Evolutionary conservation across 495 filamentous ascomycete genomes (phyloP).

Genomic region (Glarea lozoyensis): DNA sequence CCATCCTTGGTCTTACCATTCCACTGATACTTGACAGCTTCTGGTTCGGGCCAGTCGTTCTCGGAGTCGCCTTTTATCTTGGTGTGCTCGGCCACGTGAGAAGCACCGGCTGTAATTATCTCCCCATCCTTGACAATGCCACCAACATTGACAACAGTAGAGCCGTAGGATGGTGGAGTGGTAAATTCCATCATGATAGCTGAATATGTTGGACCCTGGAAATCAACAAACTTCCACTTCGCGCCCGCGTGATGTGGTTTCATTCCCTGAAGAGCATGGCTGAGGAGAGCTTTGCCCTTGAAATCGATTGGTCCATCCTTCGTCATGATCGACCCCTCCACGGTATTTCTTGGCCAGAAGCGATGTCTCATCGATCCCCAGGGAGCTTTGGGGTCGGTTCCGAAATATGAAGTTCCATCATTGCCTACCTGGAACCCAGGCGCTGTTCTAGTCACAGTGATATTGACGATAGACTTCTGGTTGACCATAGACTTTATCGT

Average conservation of each 20-base stretch:
- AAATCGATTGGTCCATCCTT: conserved; percentile 77
- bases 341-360: conserved; percentile 83
- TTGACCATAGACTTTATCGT: conserved; percentile 79
- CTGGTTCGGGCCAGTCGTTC: conserved; percentile 86
- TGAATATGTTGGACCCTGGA: conserved; percentile 78
- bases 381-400: conserved; percentile 72
- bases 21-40: conserved; percentile 68
- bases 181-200: conserved; percentile 94
- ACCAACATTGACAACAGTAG: conserved; percentile 77
- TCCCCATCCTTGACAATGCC: conserved; percentile 72
- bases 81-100: conserved; percentile 55
- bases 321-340: conserved; percentile 77
- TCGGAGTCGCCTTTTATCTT: conserved; percentile 58
- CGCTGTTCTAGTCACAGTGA: conserved; percentile 64
- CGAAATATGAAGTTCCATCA: conserved; percentile 76
- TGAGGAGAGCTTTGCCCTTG: conserved; percentile 66
- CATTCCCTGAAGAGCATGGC: conserved; percentile 90
- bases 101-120: conserved; percentile 63
- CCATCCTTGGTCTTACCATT: conserved; percentile 68
- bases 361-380: conserved; percentile 89
- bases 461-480: conserved; percentile 65
- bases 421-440: conserved; percentile 84
- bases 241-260: conserved; percentile 96
- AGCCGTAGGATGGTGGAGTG: conserved; percentile 90
- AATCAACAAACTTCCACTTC: conserved; percentile 88